These are phyloP conservation scores for Collariella sp. DNA, from an alignment of 495 filamentous ascomycete species.

Conservation along the genomic window DNA sequence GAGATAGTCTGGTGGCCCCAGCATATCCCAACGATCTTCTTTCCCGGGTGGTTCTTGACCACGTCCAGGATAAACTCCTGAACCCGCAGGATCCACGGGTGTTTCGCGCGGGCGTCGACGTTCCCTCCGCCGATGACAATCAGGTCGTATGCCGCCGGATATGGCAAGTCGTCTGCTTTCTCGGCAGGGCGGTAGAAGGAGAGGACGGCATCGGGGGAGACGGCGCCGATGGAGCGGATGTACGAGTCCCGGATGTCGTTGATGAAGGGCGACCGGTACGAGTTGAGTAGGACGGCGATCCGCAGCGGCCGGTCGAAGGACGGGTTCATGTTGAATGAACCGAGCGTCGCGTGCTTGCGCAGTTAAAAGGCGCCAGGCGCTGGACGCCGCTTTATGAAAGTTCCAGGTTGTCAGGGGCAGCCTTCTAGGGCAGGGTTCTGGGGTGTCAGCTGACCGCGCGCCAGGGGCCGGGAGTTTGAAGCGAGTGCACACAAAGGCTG, in stretches of 20 bases:
- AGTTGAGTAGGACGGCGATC: conserved; percentile 42
- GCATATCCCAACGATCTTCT: conserved; percentile 40
- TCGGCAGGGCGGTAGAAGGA: conserved; percentile 39
- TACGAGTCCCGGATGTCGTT: conserved; percentile 35
- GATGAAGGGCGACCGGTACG: conserved; percentile 33
- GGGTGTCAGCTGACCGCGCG: too few relatives aligned
- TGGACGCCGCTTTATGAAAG: too few relatives aligned
- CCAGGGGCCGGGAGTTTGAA: too few relatives aligned
- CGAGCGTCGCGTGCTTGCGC: background rate
- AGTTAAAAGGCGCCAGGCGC: background rate
- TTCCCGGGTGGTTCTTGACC: conserved; percentile 27
- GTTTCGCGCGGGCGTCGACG: conserved; percentile 35
- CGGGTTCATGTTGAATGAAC: conserved; percentile 23
- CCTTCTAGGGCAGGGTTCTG: background rate
- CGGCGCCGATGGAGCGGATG: conserved; percentile 27
- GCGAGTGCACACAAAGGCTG: too few relatives aligned
- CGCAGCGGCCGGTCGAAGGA: background rate
- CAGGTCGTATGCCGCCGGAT: conserved; percentile 38
- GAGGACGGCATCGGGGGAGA: conserved; percentile 22
- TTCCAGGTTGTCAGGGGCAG: background rate
- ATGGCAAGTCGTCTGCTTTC: conserved; percentile 25
- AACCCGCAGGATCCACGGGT: conserved; percentile 38
- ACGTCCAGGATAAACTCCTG: conserved; percentile 35
- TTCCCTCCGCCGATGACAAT: conserved; percentile 43
- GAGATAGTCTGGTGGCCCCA: conserved; percentile 44